Conservation (phyloP, 164 flowering plant genomes). For the Aristolochia fimbriata region DNA sequence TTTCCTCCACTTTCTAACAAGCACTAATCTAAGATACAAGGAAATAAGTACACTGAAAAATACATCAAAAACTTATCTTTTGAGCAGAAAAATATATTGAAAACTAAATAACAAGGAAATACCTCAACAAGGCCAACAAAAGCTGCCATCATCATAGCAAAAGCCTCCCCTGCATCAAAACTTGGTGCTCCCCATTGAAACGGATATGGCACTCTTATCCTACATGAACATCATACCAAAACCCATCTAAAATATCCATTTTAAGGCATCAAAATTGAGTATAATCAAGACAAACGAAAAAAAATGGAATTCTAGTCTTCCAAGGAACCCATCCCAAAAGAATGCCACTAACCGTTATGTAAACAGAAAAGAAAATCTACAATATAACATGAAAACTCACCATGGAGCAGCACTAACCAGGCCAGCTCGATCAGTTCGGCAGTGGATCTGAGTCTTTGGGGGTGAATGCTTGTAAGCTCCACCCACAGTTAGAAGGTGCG, state of each 20-base stretch:
- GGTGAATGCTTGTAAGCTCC: slow-evolving; percentile 71
- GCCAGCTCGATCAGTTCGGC: slow-evolving; percentile 89
- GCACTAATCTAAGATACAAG: not conserved
- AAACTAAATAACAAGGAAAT: not conserved
- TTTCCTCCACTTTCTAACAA: too few species aligned
- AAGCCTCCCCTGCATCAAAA: slow-evolving; percentile 86
- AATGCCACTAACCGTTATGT: not conserved
- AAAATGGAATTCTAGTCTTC: not conserved
- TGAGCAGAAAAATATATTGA: too few species aligned
- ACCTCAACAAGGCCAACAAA: slow-evolving; percentile 92
- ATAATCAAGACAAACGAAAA: not conserved
- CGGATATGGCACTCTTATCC: slow-evolving; percentile 89
- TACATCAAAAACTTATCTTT: too few species aligned
- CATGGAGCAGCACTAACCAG: slow-evolving; percentile 80
- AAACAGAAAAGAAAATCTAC: not conserved
- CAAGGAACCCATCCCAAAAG: not conserved
- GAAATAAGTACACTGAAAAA: not conserved
- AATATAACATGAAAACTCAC: slow-evolving; percentile 24
- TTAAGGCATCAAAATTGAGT: not conserved
- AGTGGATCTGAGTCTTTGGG: slow-evolving; percentile 51
- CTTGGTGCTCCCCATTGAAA: slow-evolving; percentile 94
- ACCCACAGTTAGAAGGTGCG: slow-evolving; percentile 89
- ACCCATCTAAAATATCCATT: not conserved
- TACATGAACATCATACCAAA: slow-evolving; percentile 10
- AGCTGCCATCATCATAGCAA: slow-evolving; percentile 88